phyloP scores from a whole-genome alignment of 371 early-diverging fungal genomes.

The Vairimorpha ceranae region DNA sequence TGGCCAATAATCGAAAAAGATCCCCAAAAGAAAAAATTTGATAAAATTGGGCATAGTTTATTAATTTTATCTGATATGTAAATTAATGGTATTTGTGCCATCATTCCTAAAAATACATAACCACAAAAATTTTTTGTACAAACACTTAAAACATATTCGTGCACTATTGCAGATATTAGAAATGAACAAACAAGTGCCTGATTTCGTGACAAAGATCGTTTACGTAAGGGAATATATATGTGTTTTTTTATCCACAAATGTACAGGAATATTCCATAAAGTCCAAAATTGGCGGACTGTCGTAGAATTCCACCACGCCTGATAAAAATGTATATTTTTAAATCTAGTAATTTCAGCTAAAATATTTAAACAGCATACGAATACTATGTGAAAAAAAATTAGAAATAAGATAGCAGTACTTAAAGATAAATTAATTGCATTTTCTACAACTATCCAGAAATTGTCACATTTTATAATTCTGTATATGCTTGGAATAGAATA shows the following conservation, averaged over 20 bases:
- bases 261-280: constrained; percentile 93
- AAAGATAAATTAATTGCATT: constrained; percentile 40
- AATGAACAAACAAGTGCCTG: constrained; percentile 74
- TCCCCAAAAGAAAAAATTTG: constrained; percentile 55
- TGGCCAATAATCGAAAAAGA: constrained; percentile 56
- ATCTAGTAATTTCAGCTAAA: constrained; percentile 83
- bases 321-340: constrained; percentile 90
- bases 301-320: constrained; percentile 95
- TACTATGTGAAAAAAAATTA: constrained; percentile 76
- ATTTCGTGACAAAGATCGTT: constrained; percentile 68
- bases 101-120: constrained; percentile 76
- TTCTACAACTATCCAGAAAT: constrained; percentile 10
- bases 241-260: constrained; percentile 84
- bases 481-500: constrained; percentile 52
- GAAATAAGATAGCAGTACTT: constrained; percentile 63
- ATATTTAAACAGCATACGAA: constrained; percentile 86
- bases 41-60: constrained; percentile 14
- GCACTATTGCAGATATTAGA: constrained; percentile 73
- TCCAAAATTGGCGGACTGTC: constrained; percentile 83
- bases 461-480: constrained; percentile 3
- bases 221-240: constrained; percentile 73
- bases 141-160: constrained; percentile 77
- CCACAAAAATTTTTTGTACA: constrained; percentile 69
- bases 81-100: constrained; percentile 83
- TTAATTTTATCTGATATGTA: constrained; percentile 61